Evolutionary conservation across 768 basidiomycete species (phyloP).

Genomic region (Tulasnella sp.): DNA sequence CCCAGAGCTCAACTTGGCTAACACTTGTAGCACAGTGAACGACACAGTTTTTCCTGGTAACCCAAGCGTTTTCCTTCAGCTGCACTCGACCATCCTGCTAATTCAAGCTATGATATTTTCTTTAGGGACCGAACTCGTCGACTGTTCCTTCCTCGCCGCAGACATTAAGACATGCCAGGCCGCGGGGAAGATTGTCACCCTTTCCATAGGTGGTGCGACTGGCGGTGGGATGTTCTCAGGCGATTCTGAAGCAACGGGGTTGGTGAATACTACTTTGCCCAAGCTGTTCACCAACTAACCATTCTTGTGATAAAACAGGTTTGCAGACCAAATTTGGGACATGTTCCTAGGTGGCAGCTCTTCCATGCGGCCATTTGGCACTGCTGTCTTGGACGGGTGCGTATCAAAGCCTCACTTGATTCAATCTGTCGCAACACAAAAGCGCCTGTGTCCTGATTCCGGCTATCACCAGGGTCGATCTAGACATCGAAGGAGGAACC

Average conservation of each 20-base stretch:
- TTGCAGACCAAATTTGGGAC: conserved; percentile 43
- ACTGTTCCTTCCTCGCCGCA: conserved; percentile 48
- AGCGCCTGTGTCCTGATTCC: too few species aligned
- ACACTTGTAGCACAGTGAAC: too few species aligned
- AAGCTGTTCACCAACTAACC: too few species aligned
- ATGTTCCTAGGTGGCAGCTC: conserved; percentile 56
- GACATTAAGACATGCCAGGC: conserved; percentile 56
- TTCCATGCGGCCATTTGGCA: conserved; percentile 56
- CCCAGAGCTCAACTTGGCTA: too few species aligned
- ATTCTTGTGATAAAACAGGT: too few species aligned
- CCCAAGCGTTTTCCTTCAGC: too few species aligned
- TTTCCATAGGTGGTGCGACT: conserved; percentile 46
- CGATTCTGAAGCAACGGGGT: conserved; percentile 37
- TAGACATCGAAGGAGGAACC: conserved; percentile 59
- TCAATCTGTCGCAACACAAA: too few species aligned
- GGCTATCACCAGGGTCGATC: conserved; percentile 37
- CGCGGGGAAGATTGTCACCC: conserved; percentile 44
- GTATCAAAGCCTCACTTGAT: too few species aligned
- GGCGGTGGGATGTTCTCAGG: conserved; percentile 46
- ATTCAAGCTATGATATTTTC: too few species aligned
- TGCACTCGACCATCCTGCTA: too few species aligned
- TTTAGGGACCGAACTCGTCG: conserved; percentile 30
- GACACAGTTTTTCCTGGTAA: too few species aligned
- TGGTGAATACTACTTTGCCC: not conserved
- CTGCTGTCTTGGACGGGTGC: conserved; percentile 45